Evolutionary conservation across 352 stramenopile species (phyloP).

Genomic region (Globisporangium yorkense): DNA sequence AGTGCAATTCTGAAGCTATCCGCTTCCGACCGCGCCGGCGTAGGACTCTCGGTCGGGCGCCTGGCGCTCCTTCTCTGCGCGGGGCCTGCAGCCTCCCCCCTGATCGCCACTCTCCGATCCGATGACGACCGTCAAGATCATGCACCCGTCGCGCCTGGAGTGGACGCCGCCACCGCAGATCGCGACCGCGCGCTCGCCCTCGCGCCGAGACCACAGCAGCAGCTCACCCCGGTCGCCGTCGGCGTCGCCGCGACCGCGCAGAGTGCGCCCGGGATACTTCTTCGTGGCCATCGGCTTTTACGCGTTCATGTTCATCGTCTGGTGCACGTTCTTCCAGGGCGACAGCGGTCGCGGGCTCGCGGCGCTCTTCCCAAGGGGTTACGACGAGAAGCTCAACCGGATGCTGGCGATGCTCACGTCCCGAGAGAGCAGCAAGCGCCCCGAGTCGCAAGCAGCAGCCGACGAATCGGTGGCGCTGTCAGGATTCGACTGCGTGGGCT

Average conservation of each 20-base stretch:
- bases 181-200: not conserved
- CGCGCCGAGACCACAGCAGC: not conserved
- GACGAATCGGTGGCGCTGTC: not conserved
- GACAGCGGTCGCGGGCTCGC: conserved; percentile 1
- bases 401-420: conserved; percentile 11
- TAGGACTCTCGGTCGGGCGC: too few species aligned
- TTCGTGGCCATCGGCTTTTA: conserved; percentile 15
- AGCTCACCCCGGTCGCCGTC: too few species aligned
- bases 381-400: conserved; percentile 14
- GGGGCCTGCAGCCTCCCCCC: too few species aligned
- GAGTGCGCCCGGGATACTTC: conserved; percentile 8
- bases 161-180: not conserved
- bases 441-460: not conserved
- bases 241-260: not conserved
- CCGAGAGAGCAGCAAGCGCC: not conserved
- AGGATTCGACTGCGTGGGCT: conserved; percentile 32
- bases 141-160: conserved; percentile 4
- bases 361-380: conserved; percentile 9
- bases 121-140: not conserved
- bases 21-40: too few species aligned
- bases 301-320: conserved; percentile 15
- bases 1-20: too few species aligned
- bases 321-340: conserved; percentile 10
- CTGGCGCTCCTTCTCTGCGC: too few species aligned
- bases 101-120: not conserved